Evolutionary conservation across 306 rosid species (phyloP).

Genomic region (Prunus dulcis): DNA sequence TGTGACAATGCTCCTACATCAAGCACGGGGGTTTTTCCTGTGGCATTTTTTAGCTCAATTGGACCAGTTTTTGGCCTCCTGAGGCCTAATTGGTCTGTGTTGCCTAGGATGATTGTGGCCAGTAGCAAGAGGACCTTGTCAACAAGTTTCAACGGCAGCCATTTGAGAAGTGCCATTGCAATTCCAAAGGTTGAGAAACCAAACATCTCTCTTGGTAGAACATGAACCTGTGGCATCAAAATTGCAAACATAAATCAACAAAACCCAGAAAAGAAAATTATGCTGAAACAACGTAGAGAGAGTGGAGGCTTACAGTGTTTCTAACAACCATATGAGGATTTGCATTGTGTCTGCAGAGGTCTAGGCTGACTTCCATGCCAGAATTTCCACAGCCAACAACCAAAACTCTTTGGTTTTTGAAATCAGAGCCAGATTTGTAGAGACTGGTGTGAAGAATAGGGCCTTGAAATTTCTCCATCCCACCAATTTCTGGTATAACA

Average conservation of each 20-base stretch:
- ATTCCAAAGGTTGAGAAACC: constrained; percentile 84
- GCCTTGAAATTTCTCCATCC: constrained; percentile 52
- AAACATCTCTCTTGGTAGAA: constrained; percentile 81
- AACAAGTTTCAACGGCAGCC: constrained; percentile 63
- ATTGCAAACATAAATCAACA: background rate
- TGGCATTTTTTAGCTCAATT: constrained; percentile 70
- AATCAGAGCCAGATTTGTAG: constrained; percentile 60
- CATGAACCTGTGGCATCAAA: constrained; percentile 64
- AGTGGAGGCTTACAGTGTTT: constrained; percentile 57
- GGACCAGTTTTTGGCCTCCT: constrained; percentile 92
- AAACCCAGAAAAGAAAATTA: background rate
- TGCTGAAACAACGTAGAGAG: background rate
- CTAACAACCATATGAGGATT: constrained; percentile 77
- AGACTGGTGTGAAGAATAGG: constrained; percentile 52
- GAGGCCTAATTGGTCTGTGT: constrained; percentile 71
- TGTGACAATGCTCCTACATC: constrained; percentile 77
- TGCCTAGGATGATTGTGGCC: constrained; percentile 55
- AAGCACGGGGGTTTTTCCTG: constrained; percentile 91
- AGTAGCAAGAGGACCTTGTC: constrained; percentile 61
- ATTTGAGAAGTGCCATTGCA: constrained; percentile 67
- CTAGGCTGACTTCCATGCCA: constrained; percentile 99
- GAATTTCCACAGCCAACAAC: constrained; percentile 96
- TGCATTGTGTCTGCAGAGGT: constrained; percentile 81
- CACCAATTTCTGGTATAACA: constrained; percentile 48
- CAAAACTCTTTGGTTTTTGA: constrained; percentile 55